phyloP scores from a whole-genome alignment of 2,329 filamentous ascomycete genomes.

The Lachnellula occidentalis region DNA sequence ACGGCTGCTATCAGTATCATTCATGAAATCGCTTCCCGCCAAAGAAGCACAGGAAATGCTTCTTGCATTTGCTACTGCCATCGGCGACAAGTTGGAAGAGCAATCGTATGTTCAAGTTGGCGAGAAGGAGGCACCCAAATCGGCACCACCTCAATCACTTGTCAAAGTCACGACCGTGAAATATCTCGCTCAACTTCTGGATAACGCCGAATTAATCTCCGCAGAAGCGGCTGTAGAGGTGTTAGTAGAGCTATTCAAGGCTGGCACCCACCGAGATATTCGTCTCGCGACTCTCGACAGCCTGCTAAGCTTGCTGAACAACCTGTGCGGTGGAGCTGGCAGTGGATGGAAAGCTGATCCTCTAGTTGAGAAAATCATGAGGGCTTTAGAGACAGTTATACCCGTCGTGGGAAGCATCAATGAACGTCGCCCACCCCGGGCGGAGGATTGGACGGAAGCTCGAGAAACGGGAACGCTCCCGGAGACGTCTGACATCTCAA shows the following conservation, averaged over 20 bases:
- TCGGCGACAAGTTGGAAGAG: conserved; percentile 28
- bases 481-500: conserved; percentile 18
- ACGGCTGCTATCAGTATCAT: conserved; percentile 27
- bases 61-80: conserved; percentile 25
- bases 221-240: conserved; percentile 28
- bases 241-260: conserved; percentile 28
- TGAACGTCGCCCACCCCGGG: conserved; percentile 29
- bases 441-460: conserved; percentile 30
- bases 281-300: conserved; percentile 31
- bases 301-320: conserved; percentile 29
- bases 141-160: conserved; percentile 6
- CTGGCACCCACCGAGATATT: conserved; percentile 34
- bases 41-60: conserved; percentile 29
- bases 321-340: conserved; percentile 11
- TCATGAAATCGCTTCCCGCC: conserved; percentile 32
- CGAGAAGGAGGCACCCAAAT: conserved; percentile 2
- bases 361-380: conserved; percentile 18
- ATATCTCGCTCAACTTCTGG: conserved; percentile 35
- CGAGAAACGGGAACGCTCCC: conserved; percentile 20
- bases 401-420: conserved; percentile 33
- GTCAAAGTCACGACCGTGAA: conserved; percentile 40
- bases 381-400: conserved; percentile 27
- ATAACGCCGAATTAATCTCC: conserved; percentile 31
- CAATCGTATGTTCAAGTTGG: conserved; percentile 16
- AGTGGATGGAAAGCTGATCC: conserved; percentile 9